phyloP scores from a whole-genome alignment of 805 yeast species.

The Zygotorulaspora danielsina region DNA sequence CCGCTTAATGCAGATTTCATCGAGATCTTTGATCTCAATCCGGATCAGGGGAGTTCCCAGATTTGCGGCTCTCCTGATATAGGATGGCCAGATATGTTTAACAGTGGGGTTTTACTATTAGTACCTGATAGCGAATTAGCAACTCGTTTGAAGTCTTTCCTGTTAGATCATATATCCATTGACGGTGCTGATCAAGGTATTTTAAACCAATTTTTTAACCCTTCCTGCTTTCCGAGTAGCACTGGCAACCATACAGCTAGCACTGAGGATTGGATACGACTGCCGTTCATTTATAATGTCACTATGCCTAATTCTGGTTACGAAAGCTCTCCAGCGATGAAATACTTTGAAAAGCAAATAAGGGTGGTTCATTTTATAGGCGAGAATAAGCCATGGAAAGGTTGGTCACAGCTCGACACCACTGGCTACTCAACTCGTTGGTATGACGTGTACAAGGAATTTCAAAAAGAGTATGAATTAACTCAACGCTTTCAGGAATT shows the following conservation, averaged over 20 bases:
- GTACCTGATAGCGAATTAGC: constrained; percentile 48
- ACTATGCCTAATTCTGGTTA: constrained; percentile 63
- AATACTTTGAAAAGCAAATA: constrained; percentile 44
- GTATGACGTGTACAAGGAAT: constrained; percentile 18
- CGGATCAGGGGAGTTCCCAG: constrained; percentile 24
- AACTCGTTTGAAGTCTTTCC: constrained; percentile 37
- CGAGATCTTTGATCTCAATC: constrained; percentile 20
- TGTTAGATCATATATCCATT: constrained; percentile 40
- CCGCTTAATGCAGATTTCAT: constrained; percentile 37
- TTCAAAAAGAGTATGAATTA: constrained; percentile 14
- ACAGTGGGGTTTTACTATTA: constrained; percentile 67
- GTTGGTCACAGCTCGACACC: constrained; percentile 10
- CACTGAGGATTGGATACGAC: constrained; percentile 51
- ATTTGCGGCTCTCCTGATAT: constrained; percentile 65
- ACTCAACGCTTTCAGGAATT: constrained; percentile 8
- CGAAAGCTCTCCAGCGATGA: constrained; percentile 68
- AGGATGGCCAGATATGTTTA: constrained; percentile 92
- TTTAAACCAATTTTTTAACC: constrained; percentile 64
- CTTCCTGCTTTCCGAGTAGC: constrained; percentile 17
- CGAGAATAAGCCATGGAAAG: constrained; percentile 52
- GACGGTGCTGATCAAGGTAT: constrained; percentile 95
- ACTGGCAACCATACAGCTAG: constrained; percentile 2
- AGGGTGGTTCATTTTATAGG: constrained; percentile 66
- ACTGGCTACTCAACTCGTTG: constrained; percentile 16
- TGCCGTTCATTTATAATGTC: constrained; percentile 82